A percentile compares a stretch with the other conserved stretches of the same genome.
These are phyloP conservation scores for Sarcomyxa edulis DNA, from an alignment of 768 basidiomycete genomes.

Conservation along the genomic window DNA sequence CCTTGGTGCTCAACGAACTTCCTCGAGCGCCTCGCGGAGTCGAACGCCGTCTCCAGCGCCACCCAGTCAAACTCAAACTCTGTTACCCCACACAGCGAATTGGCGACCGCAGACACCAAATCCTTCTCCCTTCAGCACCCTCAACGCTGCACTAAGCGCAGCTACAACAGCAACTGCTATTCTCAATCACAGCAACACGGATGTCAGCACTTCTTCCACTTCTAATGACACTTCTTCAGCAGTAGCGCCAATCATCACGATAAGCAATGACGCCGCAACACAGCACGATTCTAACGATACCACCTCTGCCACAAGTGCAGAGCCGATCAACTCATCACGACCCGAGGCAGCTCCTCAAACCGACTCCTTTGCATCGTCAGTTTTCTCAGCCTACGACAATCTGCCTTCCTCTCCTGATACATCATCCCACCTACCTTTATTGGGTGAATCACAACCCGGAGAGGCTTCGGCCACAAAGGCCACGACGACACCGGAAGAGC, in stretches of 20 bases:
- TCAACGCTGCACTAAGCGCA: constrained; percentile 39
- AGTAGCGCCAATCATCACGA: constrained; percentile 19
- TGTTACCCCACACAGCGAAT: too few species aligned
- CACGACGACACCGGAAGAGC: constrained; percentile 10
- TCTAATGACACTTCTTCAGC: constrained; percentile 5
- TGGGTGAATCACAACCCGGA: constrained; percentile 21
- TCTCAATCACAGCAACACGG: constrained; percentile 17
- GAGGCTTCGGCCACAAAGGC: too few species aligned
- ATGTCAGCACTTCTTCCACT: background rate
- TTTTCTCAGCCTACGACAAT: constrained; percentile 30
- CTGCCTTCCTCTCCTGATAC: constrained; percentile 41
- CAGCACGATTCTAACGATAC: too few species aligned
- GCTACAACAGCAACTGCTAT: constrained; percentile 42
- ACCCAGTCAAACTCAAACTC: too few species aligned
- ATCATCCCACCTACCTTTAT: constrained; percentile 31
- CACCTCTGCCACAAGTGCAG: background rate
- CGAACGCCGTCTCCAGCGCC: constrained; percentile 5
- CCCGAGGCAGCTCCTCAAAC: constrained; percentile 10
- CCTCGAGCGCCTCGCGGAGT: too few species aligned
- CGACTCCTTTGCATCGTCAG: constrained; percentile 11
- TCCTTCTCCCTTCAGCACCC: constrained; percentile 38
- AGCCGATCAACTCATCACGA: background rate
- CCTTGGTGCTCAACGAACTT: too few species aligned
- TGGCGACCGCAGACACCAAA: constrained; percentile 27
- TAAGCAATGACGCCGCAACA: constrained; percentile 8